A percentile compares a stretch with the other conserved stretches of the same genome.
Conservation (phyloP, 148 eudicot genomes). For the Agrostemma githago region DNA sequence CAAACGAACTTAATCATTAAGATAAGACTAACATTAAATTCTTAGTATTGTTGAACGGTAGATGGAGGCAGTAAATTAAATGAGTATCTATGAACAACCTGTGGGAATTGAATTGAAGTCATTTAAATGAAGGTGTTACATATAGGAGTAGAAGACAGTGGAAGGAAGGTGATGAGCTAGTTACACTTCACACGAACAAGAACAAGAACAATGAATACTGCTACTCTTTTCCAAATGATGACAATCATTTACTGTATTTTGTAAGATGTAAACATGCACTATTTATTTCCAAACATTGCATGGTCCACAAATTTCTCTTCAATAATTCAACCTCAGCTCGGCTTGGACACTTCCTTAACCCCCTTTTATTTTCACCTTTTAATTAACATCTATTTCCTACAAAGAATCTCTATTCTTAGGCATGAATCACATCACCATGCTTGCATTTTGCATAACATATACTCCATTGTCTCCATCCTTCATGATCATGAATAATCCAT, state of each 20-base stretch:
- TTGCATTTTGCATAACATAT: background rate
- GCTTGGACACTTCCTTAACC: background rate
- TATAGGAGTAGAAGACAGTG: slow-evolving; percentile 14
- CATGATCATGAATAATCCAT: background rate
- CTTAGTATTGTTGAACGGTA: too few relatives aligned
- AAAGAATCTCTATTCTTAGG: slow-evolving; percentile 13
- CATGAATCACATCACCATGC: background rate
- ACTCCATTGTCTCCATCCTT: background rate
- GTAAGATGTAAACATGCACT: slow-evolving; percentile 13
- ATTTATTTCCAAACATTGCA: slow-evolving; percentile 3
- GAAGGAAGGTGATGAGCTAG: background rate
- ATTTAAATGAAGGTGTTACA: slow-evolving; percentile 23
- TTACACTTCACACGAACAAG: slow-evolving; percentile 17
- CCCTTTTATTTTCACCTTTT: slow-evolving; percentile 4
- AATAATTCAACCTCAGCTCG: background rate
- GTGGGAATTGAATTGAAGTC: background rate
- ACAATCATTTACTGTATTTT: slow-evolving; percentile 15
- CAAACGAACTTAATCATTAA: too few relatives aligned
- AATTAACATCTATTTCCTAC: background rate
- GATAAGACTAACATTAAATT: too few relatives aligned
- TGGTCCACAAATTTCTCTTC: background rate
- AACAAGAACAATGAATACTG: slow-evolving; percentile 24
- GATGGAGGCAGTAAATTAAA: too few relatives aligned
- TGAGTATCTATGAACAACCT: background rate
- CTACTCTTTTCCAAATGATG: slow-evolving; percentile 16